Conservation (phyloP, 2,329 filamentous ascomycete species). For the Penicillium sp. region DNA sequence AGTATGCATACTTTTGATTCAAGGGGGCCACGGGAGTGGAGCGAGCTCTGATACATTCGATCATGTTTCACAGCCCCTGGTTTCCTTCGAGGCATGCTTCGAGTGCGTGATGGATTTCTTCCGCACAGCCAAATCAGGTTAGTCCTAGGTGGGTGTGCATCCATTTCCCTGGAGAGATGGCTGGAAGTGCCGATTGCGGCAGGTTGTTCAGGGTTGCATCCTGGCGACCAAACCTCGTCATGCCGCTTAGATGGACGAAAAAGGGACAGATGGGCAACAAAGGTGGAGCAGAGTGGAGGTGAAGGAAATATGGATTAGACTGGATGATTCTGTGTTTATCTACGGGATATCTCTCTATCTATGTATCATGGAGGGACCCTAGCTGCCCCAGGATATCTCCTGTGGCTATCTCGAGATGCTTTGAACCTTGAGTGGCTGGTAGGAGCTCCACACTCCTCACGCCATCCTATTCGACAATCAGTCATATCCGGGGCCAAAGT, state of each 20-base stretch:
- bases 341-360: background rate
- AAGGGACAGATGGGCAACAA: background rate
- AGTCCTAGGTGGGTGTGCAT: background rate
- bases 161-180: background rate
- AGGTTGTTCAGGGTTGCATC: background rate
- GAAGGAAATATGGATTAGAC: background rate
- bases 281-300: background rate
- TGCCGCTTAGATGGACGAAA: background rate
- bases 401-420: too few species aligned
- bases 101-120: background rate
- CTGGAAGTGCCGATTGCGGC: conserved; percentile 4
- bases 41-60: background rate
- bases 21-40: background rate
- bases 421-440: too few species aligned
- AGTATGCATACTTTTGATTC: background rate
- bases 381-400: too few species aligned
- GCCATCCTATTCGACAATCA: background rate
- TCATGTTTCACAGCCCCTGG: background rate
- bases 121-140: background rate
- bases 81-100: background rate
- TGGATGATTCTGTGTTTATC: background rate
- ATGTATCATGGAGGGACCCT: too few species aligned
- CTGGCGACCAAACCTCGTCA: background rate
- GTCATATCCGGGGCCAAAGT: background rate
- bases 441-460: background rate